Evolutionary conservation across 1,284 basidiomycete species (phyloP), one percentile per base, ranked within the genome.

Genomic region (Ceratobasidium sp.): DNA sequence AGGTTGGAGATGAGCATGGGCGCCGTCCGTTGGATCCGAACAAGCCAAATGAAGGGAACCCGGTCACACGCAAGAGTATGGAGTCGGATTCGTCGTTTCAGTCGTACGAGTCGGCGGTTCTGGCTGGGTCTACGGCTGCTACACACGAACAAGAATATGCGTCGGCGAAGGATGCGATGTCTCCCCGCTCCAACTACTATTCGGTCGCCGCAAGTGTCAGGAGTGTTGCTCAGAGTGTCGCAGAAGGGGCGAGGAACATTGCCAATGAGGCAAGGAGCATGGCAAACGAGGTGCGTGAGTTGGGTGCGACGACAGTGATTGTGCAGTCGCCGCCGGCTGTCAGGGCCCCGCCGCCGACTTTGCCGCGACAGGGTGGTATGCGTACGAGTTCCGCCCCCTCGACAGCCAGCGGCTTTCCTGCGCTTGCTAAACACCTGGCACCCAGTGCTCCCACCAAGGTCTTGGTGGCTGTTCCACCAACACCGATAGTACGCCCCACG

Each of bases 131-230:
- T 14, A 71, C 67, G n/a, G 38, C 51, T 21, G 51, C 49, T n/a
- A 69, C 53, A 40, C 42, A 56, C 16, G 66, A 69, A 1, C 67
- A 33, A 25, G 58, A 59, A 23, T 44, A 12, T 58, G 48, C 58
- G 23, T 71, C 67, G 58, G 44, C 56, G 18, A 58, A 56, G 30
- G 67, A 71, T 21, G 56, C 67, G 3, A 60, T 71, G 67, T 71
- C 67, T 42, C 67, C 67, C 30, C 28, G 56, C 33, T 71, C 67
- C 21, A 71, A 71, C 48, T 71, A 71, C 28, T 48, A 60, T 18
- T 71, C 67, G 56, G 58, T 71, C 33, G 67, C 67, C 46, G 54
- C 67, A 28, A 60, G 54, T 11, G 67, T 71, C 21, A 36, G 63
- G 63, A 54, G 51, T 18, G 40, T 42, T 11, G 12, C 40, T 11